These are phyloP conservation scores for Monosporascus sp. DNA, from an alignment of 2,329 filamentous ascomycete species.

Conservation along the genomic window DNA sequence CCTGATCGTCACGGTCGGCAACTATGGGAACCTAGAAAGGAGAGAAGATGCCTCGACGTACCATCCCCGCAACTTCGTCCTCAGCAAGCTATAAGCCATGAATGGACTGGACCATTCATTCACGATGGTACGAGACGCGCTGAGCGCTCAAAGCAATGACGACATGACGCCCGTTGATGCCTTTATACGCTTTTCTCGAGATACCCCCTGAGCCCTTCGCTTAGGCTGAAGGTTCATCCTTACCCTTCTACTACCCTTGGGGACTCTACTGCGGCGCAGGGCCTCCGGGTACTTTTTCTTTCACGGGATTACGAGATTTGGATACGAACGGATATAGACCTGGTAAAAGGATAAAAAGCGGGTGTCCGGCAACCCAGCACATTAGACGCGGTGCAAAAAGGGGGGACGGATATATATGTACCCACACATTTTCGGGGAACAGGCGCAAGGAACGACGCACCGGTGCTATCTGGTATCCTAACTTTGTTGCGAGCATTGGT, in stretches of 20 bases:
- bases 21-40: constrained; percentile 16
- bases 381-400: not conserved
- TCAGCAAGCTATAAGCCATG: constrained; percentile 25
- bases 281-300: not conserved
- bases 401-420: not conserved
- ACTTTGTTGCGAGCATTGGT: not conserved
- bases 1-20: constrained; percentile 47
- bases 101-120: constrained; percentile 4
- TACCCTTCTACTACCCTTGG: not conserved
- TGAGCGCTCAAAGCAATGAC: constrained; percentile 24
- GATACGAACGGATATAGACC: not conserved
- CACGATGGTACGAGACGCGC: constrained; percentile 15
- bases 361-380: not conserved
- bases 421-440: not conserved
- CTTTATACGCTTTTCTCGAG: constrained; percentile 15
- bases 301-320: not conserved
- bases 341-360: not conserved
- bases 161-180: constrained; percentile 9
- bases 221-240: not conserved
- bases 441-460: not conserved
- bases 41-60: constrained; percentile 17
- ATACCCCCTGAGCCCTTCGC: constrained; percentile 14
- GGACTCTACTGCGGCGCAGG: not conserved
- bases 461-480: not conserved
- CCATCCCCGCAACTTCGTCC: constrained; percentile 29